Base-by-base conservation (phyloP, 148 eudicot species). In the Persicaria maculosa region DNA sequence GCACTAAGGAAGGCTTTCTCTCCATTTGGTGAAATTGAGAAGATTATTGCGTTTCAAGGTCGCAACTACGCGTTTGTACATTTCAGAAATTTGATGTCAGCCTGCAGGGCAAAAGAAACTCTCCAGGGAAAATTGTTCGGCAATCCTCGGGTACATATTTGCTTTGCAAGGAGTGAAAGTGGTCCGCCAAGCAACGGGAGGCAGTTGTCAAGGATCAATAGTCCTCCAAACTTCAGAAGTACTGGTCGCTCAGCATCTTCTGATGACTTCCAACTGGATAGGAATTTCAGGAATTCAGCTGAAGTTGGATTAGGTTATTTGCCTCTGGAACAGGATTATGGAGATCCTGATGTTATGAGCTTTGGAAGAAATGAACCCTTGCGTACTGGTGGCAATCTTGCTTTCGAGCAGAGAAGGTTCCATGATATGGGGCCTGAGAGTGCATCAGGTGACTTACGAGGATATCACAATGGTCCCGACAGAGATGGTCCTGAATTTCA, bases 11-110 rank as follows among this genome's bases (percentile, higher is more conserved):
- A 85, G 77, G 90, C 91, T 19, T 92, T 92, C 80, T 85, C 95
- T 50, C 95, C 91, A 45, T 92, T 92, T 78, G 97, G 97, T 57
- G 92, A 88, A 65, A 92, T 92, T 71, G 95, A 87, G 79, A 92
- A 84, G 84, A 84, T 92, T 61, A 82, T 91, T 74, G 92, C 84
- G 15, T 90, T 90, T 81, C 88, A 91, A 47, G 97, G 97, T 36
- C 92, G 95, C 59, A 86, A 83, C 61, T 92, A 86, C 58, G 95
- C 95, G 45, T 92, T 92, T 80, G 87, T 92, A 59, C 87, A 87
- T 57, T 92, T 82, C 81, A 84, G 80, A 80, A 81, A 80, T 72
- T 12, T 90, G 44, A 73, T 76, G 77, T 77, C 92, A 19, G 92
- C 97, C 45, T 76, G 86, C 79, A 85, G 87, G 80, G 97, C 97